These are phyloP conservation scores for Citrus sp. DNA, from an alignment of 345 rosid genomes.

Conservation along the genomic window DNA sequence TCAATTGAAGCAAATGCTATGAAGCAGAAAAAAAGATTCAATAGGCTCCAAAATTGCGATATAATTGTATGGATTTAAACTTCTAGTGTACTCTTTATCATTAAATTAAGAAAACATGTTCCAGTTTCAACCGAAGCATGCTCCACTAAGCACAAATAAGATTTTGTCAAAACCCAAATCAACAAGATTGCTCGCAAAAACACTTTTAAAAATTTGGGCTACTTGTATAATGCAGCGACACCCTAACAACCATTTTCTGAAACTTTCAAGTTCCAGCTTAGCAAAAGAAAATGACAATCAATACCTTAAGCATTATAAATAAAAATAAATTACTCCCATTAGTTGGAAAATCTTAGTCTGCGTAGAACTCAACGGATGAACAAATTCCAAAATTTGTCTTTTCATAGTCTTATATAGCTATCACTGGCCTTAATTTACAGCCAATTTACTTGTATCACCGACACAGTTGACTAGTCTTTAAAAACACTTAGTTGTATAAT, in stretches of 20 bases:
- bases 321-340: not conserved
- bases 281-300: not conserved
- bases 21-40: too few relatives aligned
- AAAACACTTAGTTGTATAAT: not conserved
- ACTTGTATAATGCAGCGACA: not conserved
- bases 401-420: not conserved
- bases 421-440: not conserved
- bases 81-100: too few relatives aligned
- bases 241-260: not conserved
- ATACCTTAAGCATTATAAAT: not conserved
- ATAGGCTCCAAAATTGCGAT: too few relatives aligned
- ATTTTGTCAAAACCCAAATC: not conserved
- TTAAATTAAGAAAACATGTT: too few relatives aligned
- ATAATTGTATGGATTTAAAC: too few relatives aligned
- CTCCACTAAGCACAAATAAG: not conserved
- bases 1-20: too few relatives aligned
- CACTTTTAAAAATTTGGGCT: not conserved
- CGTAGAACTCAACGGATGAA: not conserved
- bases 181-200: not conserved
- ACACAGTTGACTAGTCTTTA: not conserved
- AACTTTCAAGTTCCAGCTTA: not conserved
- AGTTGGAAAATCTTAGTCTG: not conserved
- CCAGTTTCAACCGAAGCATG: too few relatives aligned
- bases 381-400: not conserved
- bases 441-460: not conserved